Base-by-base conservation (phyloP, 202 grass and related monocot species). In the Digitaria exilis region DNA sequence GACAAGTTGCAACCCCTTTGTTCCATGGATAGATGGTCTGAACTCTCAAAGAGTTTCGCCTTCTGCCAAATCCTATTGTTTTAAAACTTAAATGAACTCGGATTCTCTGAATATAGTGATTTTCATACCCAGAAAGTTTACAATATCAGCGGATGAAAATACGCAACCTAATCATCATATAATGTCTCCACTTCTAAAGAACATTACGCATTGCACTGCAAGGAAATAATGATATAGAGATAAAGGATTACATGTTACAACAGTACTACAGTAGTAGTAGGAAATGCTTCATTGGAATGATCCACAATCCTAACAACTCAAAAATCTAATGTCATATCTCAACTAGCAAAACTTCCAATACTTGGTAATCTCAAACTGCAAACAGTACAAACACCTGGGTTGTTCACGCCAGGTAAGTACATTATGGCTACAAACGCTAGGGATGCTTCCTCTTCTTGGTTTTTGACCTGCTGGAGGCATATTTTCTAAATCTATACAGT, bases 381-480 rank as follows among this genome's bases (percentile, higher is more conserved):
- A 76, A 76, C 75, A 18, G 16, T 61, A 82, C 63, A 63, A 63
- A 22, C 78, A 76, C 30, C 30, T 62, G 0, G 24, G 9, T 21
- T 28, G 9, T 49, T 4, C 16, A 49, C 49, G 1, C 6, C 19
- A 30, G 6, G 22, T n/a, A 28, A 84, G 22, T 17, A 57, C 6
- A 11, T 1, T 26, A 46, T 21, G 48, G 2, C 51, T 66, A 43
- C 6, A 35, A 60, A 62, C 11, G 24, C 69, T 87, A 87, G 52
- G 11, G 8, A 56, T 76, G 80, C 32, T 91, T 97, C 58, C 88
- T 93, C 85, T 91, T 91, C 80, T 93, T 98, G 21, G 51, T 79
- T 65, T 80, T 92, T 17, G 61, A 81, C 70, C 64, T 66, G 32
- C 84, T 76, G 12, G 69, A 88, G 28, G 85, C 82, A 93, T 76